Percentiles rank a stretch among this genome's conserved stretches.
Evolutionary conservation across 2,329 filamentous ascomycete species (phyloP).

Genomic region (Arthrobotrys megalospora): DNA sequence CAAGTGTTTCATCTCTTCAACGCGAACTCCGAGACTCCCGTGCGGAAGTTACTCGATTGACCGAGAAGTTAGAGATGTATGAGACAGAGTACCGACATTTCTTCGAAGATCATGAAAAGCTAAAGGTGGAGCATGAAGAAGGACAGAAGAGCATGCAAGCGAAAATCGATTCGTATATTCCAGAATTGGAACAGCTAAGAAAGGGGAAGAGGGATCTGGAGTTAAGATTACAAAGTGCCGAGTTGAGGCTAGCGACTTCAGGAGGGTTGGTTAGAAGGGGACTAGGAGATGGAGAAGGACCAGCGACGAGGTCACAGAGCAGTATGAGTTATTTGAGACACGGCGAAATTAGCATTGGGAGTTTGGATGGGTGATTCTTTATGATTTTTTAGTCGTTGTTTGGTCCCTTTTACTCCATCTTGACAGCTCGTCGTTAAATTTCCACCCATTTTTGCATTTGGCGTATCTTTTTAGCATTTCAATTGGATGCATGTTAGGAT

Average conservation of each 20-base stretch:
- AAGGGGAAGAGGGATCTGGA: constrained; percentile 47
- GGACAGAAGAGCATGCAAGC: constrained; percentile 37
- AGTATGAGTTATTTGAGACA: constrained; percentile 53
- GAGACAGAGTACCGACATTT: constrained; percentile 56
- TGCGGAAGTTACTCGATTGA: constrained; percentile 41
- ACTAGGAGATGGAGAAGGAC: constrained; percentile 6
- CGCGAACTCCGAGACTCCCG: constrained; percentile 49
- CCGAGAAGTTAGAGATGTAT: constrained; percentile 58
- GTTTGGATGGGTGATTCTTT: constrained; percentile 36
- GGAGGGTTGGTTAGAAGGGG: constrained; percentile 38
- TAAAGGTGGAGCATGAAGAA: constrained; percentile 50
- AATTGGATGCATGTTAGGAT: constrained; percentile 24
- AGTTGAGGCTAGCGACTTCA: constrained; percentile 51
- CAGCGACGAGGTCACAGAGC: constrained; percentile 43
- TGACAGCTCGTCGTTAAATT: constrained; percentile 1
- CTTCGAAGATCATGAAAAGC: constrained; percentile 52
- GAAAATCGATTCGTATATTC: constrained; percentile 30
- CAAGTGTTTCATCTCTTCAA: constrained; percentile 28
- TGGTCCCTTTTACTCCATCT: background rate
- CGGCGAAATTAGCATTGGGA: constrained; percentile 50
- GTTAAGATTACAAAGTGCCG: constrained; percentile 41
- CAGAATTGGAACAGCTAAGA: constrained; percentile 44
- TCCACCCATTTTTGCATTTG: constrained; percentile 21
- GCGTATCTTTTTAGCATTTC: constrained; percentile 45
- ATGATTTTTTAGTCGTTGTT: constrained; percentile 1